Percentiles rank a stretch among this genome's conserved stretches.
Conservation (phyloP, 495 filamentous ascomycete genomes). For the Penicillium flavigenum region DNA sequence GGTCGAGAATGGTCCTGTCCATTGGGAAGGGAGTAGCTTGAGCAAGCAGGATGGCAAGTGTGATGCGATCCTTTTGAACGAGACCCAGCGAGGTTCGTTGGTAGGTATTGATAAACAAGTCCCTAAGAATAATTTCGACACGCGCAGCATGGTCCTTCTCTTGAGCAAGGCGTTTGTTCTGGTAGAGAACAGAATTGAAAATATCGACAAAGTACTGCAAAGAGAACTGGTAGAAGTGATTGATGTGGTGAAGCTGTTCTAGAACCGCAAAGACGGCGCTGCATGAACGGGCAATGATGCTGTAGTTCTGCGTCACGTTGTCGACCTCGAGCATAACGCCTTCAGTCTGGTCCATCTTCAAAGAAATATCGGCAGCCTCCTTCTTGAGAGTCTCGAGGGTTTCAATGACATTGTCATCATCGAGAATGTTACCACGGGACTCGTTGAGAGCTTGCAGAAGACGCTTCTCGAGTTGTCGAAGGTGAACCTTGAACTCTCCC, state of each 20-base stretch:
- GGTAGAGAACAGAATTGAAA: conserved; percentile 86
- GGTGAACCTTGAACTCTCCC: conserved; percentile 96
- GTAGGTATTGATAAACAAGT: conserved; percentile 88
- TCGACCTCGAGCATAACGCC: conserved; percentile 98
- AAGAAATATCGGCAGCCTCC: conserved; percentile 91
- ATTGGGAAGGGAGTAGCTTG: conserved; percentile 92
- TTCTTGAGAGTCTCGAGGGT: conserved; percentile 97
- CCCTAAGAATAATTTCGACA: conserved; percentile 80
- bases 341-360: conserved; percentile 93
- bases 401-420: conserved; percentile 97
- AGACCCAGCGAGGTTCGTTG: conserved; percentile 90
- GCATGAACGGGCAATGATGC: conserved; percentile 87
- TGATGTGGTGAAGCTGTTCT: conserved; percentile 95
- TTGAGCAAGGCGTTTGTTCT: conserved; percentile 69
- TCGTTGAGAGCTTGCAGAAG: conserved; percentile 94
- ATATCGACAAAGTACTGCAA: conserved; percentile 97
- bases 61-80: conserved; percentile 90
- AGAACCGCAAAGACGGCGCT: conserved; percentile 95
- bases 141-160: conserved; percentile 74
- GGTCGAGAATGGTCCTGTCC: conserved; percentile 84
- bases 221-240: conserved; percentile 99
- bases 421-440: conserved; percentile 95
- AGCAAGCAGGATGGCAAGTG: conserved; percentile 92
- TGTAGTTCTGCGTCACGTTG: conserved; percentile 88
- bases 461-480: conserved; percentile 93